Base-by-base conservation (phyloP, 768 basidiomycete genomes). In the Dacryopinax spathularia region DNA sequence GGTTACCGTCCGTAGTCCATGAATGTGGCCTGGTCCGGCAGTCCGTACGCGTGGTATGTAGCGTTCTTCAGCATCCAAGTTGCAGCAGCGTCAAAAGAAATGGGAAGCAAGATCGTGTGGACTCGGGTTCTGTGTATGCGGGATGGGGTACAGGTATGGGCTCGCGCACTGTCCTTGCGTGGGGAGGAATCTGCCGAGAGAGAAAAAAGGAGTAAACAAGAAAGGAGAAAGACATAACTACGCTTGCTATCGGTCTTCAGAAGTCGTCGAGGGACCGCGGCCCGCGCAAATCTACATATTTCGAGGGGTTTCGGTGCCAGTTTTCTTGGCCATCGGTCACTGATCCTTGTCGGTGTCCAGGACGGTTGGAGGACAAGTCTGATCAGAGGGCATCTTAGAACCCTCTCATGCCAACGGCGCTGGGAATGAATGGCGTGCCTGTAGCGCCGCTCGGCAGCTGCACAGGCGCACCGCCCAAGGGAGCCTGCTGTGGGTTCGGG, bases 101-200 rank as follows among this genome's bases (percentile, higher is more conserved):
- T 37, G 36, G 36, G 36, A 37, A n/a, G 48, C 5, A 56, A 56
- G 48, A 13, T 27, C 13, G 48, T 44, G n/a, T 37, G 10, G 36
- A n/a, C 12, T 37, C n/a, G 48, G 20, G 10, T 22, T 56, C 25
- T 56, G 48, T 56, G 48, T 29, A 56, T n/a, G n/a, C n/a, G n/a
- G n/a, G n/a, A n/a, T n/a, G n/a, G 48, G 48, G 48, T 56, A 56
- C 48, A 56, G 48, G 48, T 56, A 56, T 56, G 10, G 29, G 48
- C 31, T 56, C 48, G 48, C 48, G 48, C 25, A 56, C 48, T 56
- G 48, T 56, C 48, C 48, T 56, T 56, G 48, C 48, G 48, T 27
- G 31, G 48, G 48, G 39, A 22, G 18, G 25, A 56, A 27, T 27
- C 12, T 15, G 48, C 25, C 39, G 39, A 22, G 25, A 27, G 43